phyloP scores from a whole-genome alignment of 495 filamentous ascomycete species.

The Opeltia flavorubescens region DNA sequence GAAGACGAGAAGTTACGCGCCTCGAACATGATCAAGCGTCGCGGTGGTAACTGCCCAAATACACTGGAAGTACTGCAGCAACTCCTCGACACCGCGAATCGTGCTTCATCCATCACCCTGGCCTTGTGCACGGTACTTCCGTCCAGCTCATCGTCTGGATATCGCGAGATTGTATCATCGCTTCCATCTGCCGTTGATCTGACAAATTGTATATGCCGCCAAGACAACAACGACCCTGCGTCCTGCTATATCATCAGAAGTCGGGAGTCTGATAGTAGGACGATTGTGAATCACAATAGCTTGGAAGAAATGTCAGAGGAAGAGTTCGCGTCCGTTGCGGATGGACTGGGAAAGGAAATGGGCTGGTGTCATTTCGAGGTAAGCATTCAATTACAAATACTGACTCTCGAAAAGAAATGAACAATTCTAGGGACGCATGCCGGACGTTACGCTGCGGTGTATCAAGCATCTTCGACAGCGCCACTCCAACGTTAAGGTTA shows the following conservation, averaged over 20 bases:
- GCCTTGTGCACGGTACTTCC: constrained; percentile 33
- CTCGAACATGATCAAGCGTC: constrained; percentile 38
- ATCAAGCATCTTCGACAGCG: constrained; percentile 39
- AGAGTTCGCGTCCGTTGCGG: constrained; percentile 34
- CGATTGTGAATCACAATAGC: constrained; percentile 56
- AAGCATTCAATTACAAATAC: too few species aligned
- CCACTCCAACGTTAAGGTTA: constrained; percentile 36
- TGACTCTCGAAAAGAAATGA: constrained; percentile 15
- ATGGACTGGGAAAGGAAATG: constrained; percentile 17
- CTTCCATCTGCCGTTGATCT: constrained; percentile 34
- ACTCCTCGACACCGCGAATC: constrained; percentile 24
- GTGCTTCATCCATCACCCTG: constrained; percentile 12
- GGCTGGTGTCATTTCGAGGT: constrained; percentile 67
- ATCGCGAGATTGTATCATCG: constrained; percentile 24
- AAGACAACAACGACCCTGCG: constrained; percentile 39
- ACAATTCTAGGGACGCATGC: constrained; percentile 46
- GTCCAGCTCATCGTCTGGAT: constrained; percentile 22
- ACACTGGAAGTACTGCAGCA: constrained; percentile 55
- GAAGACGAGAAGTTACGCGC: constrained; percentile 65
- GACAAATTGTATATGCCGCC: constrained; percentile 42
- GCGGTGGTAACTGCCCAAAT: constrained; percentile 61
- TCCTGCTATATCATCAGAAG: constrained; percentile 62
- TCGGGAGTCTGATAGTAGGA: constrained; percentile 41
- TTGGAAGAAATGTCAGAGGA: constrained; percentile 47
- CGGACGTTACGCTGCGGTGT: constrained; percentile 46